Evolutionary conservation across 805 yeast genomes (phyloP).

Genomic region (Metschnikowia hibisci): DNA sequence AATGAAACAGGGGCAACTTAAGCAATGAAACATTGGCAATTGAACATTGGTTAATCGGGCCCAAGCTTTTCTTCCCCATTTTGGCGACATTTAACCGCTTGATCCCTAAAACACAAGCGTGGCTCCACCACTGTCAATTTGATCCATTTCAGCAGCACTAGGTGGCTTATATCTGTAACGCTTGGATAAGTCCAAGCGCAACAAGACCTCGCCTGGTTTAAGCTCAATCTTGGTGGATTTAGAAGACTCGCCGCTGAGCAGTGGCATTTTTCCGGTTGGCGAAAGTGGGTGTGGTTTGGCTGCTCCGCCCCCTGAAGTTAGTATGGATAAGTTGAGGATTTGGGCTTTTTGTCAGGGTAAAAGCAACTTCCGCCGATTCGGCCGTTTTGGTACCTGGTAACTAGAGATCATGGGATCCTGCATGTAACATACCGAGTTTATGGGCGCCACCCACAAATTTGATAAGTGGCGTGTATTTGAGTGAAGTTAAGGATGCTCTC

Average conservation of each 20-base stretch:
- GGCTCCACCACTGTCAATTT: slow-evolving; percentile 83
- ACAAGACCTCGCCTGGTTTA: slow-evolving; percentile 39
- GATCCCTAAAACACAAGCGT: slow-evolving; percentile 43
- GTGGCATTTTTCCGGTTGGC: slow-evolving; percentile 43
- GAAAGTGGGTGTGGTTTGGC: slow-evolving; percentile 35
- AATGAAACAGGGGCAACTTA: too few species aligned
- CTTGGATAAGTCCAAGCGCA: slow-evolving; percentile 64
- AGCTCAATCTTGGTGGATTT: slow-evolving; percentile 33
- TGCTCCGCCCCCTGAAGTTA: slow-evolving; percentile 9
- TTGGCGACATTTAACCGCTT: background rate
- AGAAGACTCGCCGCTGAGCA: slow-evolving; percentile 9
- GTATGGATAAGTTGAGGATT: slow-evolving; percentile 7
- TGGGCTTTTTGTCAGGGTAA: too few species aligned
- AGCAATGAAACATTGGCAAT: too few species aligned
- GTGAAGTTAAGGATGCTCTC: slow-evolving; percentile 32
- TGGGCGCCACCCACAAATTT: slow-evolving; percentile 85
- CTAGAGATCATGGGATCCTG: too few species aligned
- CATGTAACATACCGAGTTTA: slow-evolving; percentile 17
- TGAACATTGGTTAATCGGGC: too few species aligned
- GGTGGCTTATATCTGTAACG: slow-evolving; percentile 68
- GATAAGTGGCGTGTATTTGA: slow-evolving; percentile 64
- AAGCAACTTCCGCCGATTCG: too few species aligned
- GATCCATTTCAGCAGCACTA: slow-evolving; percentile 68
- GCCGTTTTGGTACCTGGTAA: background rate
- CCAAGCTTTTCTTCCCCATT: background rate